phyloP scores from a whole-genome alignment of 2,329 filamentous ascomycete genomes.

The Botrytis squamosa region DNA sequence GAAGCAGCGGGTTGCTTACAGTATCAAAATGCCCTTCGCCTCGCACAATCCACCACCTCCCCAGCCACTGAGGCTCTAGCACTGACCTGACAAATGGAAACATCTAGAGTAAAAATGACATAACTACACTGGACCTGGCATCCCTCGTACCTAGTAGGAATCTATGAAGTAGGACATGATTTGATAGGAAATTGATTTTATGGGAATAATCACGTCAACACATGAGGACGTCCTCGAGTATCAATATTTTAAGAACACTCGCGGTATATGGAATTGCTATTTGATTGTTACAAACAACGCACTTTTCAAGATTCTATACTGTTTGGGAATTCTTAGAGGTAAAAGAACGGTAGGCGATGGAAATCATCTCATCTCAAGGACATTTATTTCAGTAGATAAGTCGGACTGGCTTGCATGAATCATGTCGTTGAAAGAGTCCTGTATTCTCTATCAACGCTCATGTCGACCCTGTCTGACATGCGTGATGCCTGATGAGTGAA shows the following conservation, averaged over 20 bases:
- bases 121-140: constrained; percentile 11
- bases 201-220: not conserved
- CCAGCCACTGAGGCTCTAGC: constrained; percentile 22
- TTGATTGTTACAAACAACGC: not conserved
- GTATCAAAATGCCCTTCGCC: constrained; percentile 12
- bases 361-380: not conserved
- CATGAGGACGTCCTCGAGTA: not conserved
- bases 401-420: not conserved
- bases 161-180: not conserved
- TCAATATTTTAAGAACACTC: not conserved
- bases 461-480: not conserved
- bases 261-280: not conserved
- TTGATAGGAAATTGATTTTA: not conserved
- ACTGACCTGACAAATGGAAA: constrained; percentile 23
- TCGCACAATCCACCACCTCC: constrained; percentile 1
- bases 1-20: constrained; percentile 18
- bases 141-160: not conserved
- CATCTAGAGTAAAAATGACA: constrained; percentile 29
- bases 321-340: not conserved
- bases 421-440: not conserved
- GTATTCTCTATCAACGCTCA: not conserved
- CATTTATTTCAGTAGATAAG: not conserved
- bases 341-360: not conserved
- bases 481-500: not conserved
- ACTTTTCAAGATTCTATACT: too few relatives aligned